Base-by-base conservation (phyloP, 331 rosid genomes). In the Dryas integrifolia region DNA sequence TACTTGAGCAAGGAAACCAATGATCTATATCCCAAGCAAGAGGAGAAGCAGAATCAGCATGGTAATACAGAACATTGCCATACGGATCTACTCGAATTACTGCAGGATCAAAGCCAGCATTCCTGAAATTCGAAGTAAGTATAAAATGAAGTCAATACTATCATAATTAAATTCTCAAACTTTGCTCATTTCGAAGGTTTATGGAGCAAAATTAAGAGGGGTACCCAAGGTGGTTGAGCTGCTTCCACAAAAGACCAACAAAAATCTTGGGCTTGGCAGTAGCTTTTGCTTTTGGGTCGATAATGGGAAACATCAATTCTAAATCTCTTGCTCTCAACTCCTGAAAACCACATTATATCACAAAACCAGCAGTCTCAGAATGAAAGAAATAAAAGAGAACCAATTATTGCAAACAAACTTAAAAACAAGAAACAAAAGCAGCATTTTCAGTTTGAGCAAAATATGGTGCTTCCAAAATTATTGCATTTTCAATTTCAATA, bases 1-100 rank as follows among this genome's bases (percentile, higher is more conserved):
- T 79, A 95, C 97, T 92, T 84, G 98, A 89, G 86, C 92, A 86
- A 72, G 99, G 99, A 86, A 95, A 95, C 97, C 97, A 95, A 48
- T 95, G 99, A 85, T 95, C 97, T 15, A 95, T 77, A 16, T 92
- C 98, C 99, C 99, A 95, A 80, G 99, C 93, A 39, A 95, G 88
- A 58, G 99, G 97, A 76, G 99, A 95, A 4, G 92, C 90, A 14
- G 97, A 88, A 70, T 95, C 98, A 6, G 99, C 99, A 70, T 92
- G 96, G 80, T 77, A 95, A 75, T 95, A 86, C 6, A 95, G 84
- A 8, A 95, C 99, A 82, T 95, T 95, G 44, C 99, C 98, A 52
- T 88, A 87, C 3, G 76, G 86, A 74, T 95, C 98, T 0, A 95
- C 93, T 76, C 99, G 89, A 76, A 95, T 89, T 16, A 88, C 92